A percentile compares a stretch with the other conserved stretches of the same genome.
Evolutionary conservation across 2,329 filamentous ascomycete genomes (phyloP).

Genomic region (Neofusicoccum kwambonambiense): DNA sequence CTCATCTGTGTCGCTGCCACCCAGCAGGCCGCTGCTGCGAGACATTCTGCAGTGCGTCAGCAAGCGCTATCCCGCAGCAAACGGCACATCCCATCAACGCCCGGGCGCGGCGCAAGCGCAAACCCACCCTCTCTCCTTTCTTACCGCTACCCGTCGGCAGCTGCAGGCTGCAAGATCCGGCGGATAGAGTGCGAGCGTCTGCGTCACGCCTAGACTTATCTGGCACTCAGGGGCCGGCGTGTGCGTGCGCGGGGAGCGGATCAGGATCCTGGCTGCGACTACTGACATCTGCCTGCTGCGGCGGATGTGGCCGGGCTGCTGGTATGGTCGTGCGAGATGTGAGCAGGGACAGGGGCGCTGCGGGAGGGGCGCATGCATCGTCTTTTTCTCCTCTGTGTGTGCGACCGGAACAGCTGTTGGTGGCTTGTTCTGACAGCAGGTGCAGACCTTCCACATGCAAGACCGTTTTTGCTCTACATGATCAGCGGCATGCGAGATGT

Average conservation of each 20-base stretch:
- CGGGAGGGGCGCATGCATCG: not conserved
- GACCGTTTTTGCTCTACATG: not conserved
- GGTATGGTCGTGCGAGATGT: conserved; percentile 3
- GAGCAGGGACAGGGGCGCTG: conserved; percentile 1
- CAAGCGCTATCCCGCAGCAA: conserved; percentile 5
- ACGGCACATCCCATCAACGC: not conserved
- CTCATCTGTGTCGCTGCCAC: too few species aligned
- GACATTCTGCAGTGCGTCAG: not conserved
- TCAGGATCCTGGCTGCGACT: not conserved
- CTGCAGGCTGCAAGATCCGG: not conserved
- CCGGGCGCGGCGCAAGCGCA: not conserved
- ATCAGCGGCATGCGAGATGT: not conserved
- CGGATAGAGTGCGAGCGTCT: not conserved
- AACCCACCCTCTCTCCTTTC: not conserved
- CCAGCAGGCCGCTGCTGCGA: not conserved
- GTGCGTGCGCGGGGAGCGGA: not conserved
- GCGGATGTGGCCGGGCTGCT: not conserved
- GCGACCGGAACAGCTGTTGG: not conserved
- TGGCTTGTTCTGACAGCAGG: conserved; percentile 6
- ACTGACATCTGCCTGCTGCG: not conserved
- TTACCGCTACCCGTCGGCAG: not conserved
- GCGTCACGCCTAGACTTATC: not conserved
- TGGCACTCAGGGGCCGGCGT: not conserved
- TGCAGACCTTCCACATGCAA: not conserved
- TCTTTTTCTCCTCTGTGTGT: not conserved